Conservation (phyloP, 2,329 filamentous ascomycete genomes). For the Colletotrichum cordylinicola region DNA sequence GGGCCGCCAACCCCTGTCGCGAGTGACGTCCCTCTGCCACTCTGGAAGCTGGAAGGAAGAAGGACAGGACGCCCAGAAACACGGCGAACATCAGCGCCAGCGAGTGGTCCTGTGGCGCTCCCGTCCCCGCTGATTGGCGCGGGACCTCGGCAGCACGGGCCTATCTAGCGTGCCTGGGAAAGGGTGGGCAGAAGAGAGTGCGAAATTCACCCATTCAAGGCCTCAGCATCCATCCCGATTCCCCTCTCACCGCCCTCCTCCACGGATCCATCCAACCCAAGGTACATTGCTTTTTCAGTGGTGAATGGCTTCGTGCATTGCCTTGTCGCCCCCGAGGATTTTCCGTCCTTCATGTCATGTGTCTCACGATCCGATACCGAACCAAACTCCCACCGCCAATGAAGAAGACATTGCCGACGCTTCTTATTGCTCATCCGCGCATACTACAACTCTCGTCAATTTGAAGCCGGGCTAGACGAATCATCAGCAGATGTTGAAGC, state of each 20-base stretch:
- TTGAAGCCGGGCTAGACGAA: background rate
- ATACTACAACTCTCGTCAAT: background rate
- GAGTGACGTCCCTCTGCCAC: conserved; percentile 1
- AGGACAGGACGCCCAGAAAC: background rate
- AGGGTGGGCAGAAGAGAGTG: background rate
- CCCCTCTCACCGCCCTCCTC: background rate
- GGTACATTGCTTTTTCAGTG: background rate
- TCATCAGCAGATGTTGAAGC: background rate
- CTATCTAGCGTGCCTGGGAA: background rate
- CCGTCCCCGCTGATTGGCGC: conserved; percentile 14
- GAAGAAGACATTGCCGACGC: fast-evolving
- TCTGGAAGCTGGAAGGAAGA: background rate
- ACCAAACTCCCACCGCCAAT: background rate
- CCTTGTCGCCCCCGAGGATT: background rate
- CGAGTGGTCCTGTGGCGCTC: background rate
- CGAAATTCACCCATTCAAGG: background rate
- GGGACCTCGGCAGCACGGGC: conserved; percentile 18
- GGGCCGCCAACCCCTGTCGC: conserved; percentile 2
- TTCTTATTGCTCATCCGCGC: background rate
- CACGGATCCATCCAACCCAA: background rate
- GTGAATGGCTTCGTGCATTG: background rate
- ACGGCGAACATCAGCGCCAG: background rate
- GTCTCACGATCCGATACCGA: background rate
- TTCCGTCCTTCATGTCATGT: background rate
- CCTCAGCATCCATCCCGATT: background rate